Conservation (phyloP, 2,329 filamentous ascomycete genomes). For the Lecanoromycetidae sp. region DNA sequence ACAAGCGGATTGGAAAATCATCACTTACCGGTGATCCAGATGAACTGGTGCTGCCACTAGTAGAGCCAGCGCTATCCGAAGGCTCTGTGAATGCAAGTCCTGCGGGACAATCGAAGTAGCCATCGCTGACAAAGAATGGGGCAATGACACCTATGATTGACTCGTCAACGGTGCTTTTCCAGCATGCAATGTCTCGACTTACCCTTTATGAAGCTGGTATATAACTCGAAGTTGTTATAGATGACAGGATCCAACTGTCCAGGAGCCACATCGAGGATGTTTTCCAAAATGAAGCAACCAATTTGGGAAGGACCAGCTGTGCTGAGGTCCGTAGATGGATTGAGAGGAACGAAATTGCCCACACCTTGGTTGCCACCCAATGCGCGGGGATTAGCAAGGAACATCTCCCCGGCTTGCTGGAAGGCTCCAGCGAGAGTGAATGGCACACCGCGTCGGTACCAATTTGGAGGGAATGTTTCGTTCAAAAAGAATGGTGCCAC, state of each 20-base stretch:
- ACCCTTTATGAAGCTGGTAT: slow-evolving; percentile 21
- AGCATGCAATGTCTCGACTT: neutral
- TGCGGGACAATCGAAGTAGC: neutral
- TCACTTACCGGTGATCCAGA: neutral
- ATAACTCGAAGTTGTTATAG: slow-evolving; percentile 19
- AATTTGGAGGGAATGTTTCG: slow-evolving; percentile 22
- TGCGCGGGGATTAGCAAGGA: slow-evolving; percentile 16
- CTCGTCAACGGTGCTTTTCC: neutral
- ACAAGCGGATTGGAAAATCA: neutral
- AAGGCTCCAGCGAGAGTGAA: slow-evolving; percentile 20
- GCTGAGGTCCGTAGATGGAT: slow-evolving; percentile 15
- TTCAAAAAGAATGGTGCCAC: slow-evolving; percentile 24
- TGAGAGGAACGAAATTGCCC: slow-evolving; percentile 22
- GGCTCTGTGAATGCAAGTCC: neutral
- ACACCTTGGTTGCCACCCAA: slow-evolving; percentile 22
- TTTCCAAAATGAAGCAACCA: slow-evolving; percentile 21
- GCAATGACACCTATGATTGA: neutral
- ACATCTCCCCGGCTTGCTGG: slow-evolving; percentile 18
- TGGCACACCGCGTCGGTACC: slow-evolving; percentile 20
- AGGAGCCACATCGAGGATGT: slow-evolving; percentile 21
- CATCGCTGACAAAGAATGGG: neutral
- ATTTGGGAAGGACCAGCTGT: slow-evolving; percentile 15
- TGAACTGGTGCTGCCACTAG: neutral
- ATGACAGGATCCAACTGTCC: slow-evolving; percentile 19
- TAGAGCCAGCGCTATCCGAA: neutral